Conservation (phyloP, 2,329 filamentous ascomycete genomes). For the Cyphellophora attinorum region DNA sequence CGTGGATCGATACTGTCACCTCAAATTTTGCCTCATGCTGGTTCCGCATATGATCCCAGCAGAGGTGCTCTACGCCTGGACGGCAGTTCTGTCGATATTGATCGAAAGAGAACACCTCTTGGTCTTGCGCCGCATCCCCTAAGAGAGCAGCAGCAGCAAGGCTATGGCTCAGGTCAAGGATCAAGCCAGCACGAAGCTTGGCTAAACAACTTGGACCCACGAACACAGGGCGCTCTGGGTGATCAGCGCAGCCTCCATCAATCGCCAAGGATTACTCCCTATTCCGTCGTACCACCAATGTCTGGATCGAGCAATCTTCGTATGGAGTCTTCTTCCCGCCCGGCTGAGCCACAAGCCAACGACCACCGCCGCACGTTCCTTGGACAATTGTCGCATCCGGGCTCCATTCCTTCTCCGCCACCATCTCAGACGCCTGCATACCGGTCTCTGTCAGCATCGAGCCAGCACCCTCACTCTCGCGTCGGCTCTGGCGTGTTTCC, state of each 20-base stretch:
- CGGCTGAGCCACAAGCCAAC: conserved; percentile 8
- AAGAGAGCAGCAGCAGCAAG: not conserved
- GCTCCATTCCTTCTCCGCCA: conserved; percentile 15
- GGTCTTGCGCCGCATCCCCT: not conserved
- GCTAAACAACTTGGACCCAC: conserved; percentile 18
- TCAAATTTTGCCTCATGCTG: conserved; percentile 6
- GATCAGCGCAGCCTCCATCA: conserved; percentile 14
- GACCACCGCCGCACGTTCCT: conserved; percentile 15
- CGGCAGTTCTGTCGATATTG: not conserved
- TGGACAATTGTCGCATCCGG: conserved; percentile 10
- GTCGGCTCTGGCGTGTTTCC: not conserved
- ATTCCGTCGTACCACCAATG: conserved; percentile 15
- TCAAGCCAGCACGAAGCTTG: conserved; percentile 12
- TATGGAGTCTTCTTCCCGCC: conserved; percentile 7
- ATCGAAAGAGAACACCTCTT: conserved; percentile 3
- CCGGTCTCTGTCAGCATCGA: conserved; percentile 9
- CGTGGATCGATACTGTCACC: conserved; percentile 15
- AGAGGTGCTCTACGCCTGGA: conserved; percentile 1
- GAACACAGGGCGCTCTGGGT: conserved; percentile 7
- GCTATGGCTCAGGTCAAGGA: conserved; percentile 4
- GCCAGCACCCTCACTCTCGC: not conserved
- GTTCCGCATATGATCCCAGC: not conserved
- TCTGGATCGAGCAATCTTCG: conserved; percentile 7
- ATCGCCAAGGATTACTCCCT: conserved; percentile 14
- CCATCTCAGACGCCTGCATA: conserved; percentile 13